Evolutionary conservation across 2,329 filamentous ascomycete species (phyloP).

Genomic region (Fusarium concolor): DNA sequence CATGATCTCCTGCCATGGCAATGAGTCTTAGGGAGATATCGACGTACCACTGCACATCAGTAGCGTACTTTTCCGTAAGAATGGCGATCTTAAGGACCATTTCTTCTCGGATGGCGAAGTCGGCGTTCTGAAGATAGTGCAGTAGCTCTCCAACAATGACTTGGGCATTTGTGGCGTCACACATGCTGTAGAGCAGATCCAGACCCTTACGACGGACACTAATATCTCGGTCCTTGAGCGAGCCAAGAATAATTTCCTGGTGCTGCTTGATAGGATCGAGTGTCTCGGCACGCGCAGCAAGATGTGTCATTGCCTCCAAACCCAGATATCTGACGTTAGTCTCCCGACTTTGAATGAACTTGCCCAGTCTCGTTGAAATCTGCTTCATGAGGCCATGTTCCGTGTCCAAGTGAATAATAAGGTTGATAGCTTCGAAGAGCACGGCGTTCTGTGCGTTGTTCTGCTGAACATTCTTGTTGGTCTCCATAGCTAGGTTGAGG

Average conservation of each 20-base stretch:
- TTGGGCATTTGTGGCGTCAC: constrained; percentile 92
- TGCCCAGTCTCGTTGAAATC: constrained; percentile 88
- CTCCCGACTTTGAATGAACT: constrained; percentile 96
- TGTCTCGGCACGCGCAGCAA: constrained; percentile 92
- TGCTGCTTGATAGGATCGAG: constrained; percentile 98
- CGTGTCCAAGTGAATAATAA: constrained; percentile 97
- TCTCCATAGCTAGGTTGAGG: constrained; percentile 89
- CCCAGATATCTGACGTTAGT: constrained; percentile 98
- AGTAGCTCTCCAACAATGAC: constrained; percentile 93
- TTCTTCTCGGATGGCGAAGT: constrained; percentile 97
- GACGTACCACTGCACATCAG: constrained; percentile 99
- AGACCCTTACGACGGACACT: constrained; percentile 96
- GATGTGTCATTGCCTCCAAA: constrained; percentile 96
- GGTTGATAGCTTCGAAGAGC: constrained; percentile 97
- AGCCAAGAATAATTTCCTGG: constrained; percentile 94
- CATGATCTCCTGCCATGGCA: constrained; percentile 96
- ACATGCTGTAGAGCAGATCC: constrained; percentile 99
- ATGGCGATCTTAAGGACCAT: constrained; percentile 99
- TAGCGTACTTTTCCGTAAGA: constrained; percentile 97
- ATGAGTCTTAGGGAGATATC: constrained; percentile 95
- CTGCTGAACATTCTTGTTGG: constrained; percentile 98
- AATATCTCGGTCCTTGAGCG: constrained; percentile 94
- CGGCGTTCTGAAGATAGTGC: constrained; percentile 93
- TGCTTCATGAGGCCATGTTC: constrained; percentile 96
- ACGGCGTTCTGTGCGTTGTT: constrained; percentile 99